Evolutionary conservation across 345 rosid genomes (phyloP), one percentile per base, ranked within the genome.

Genomic region (Eucalyptus brandiana): DNA sequence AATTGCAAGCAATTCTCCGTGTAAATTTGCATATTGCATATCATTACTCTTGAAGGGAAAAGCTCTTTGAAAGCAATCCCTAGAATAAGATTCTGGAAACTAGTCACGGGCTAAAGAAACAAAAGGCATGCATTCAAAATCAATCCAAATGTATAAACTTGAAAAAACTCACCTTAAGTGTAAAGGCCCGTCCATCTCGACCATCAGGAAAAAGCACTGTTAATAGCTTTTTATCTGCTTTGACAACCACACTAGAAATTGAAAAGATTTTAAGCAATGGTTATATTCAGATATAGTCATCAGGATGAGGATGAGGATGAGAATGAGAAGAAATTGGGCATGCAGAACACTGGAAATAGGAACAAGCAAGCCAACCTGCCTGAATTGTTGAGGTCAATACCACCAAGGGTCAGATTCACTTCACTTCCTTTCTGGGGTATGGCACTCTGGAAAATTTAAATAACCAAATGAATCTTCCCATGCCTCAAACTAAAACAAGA

Each of bases 321-420:
- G 44, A 42, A 86, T 32, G 62, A 51, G 62, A 40, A 76, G 47
- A 76, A 21, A 76, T 76, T 40, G 83, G 83, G 83, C 42, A 76
- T 28, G 42, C 15, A 37, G 83, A 40, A 76, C 47, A 21, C 47
- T 76, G 83, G 14, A 21, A 92, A 86, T 88, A 86, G 32, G 86
- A 89, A 92, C 92, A 90, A 91, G 93, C 90, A 92, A 93, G 95
- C 99, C 95, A 93, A 98, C 99, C 99, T 98, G 98, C 99, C 99
- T 97, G 99, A 96, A 95, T 94, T 98, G 99, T 98, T 96, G 96
- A 98, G 99, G 93, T 98, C 99, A 93, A 98, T 96, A 86, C 98
- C 97, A 87, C 98, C 98, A 80, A 96, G 97, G 50, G 94, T 97
- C 90, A 95, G 92, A 93, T 95, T 95, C 69, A 94, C 95, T 94